These are phyloP conservation scores for Senna siamea DNA, from an alignment of 306 rosid genomes.

Conservation along the genomic window DNA sequence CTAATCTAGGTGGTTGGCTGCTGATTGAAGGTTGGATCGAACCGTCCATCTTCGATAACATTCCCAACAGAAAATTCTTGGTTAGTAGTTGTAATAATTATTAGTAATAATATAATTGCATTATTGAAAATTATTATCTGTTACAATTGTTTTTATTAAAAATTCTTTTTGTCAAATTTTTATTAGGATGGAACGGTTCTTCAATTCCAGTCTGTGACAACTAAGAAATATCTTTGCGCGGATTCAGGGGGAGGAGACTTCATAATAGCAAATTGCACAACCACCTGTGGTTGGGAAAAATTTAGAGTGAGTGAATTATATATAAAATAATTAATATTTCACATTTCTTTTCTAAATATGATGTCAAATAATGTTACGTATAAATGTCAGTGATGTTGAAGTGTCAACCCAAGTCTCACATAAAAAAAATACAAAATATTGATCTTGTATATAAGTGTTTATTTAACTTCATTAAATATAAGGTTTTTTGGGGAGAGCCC, in stretches of 20 bases:
- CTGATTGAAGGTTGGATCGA: conserved; percentile 89
- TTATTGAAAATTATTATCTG: neutral
- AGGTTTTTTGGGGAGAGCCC: no score
- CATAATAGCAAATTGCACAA: conserved; percentile 66
- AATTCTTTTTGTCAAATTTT: neutral
- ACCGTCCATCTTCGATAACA: conserved; percentile 80
- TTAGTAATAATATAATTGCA: no score
- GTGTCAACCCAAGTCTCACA: no score
- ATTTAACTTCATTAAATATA: no score
- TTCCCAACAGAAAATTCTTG: conserved; percentile 78
- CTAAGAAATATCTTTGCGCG: conserved; percentile 57
- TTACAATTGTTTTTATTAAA: neutral
- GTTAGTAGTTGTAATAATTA: conserved; percentile 40
- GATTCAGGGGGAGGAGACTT: conserved; percentile 74
- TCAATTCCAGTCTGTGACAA: conserved; percentile 69
- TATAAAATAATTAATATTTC: no score
- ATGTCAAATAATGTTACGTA: conserved; percentile 6
- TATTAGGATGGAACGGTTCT: conserved; percentile 70
- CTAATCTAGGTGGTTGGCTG: conserved; percentile 81
- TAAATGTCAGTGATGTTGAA: neutral
- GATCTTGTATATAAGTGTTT: no score
- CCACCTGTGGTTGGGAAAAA: conserved; percentile 75
- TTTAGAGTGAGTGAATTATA: conserved; percentile 45
- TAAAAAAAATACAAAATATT: no score
- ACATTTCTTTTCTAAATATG: neutral